Conservation (phyloP, 257 asterid genomes). For the Ilex aquifolium region DNA sequence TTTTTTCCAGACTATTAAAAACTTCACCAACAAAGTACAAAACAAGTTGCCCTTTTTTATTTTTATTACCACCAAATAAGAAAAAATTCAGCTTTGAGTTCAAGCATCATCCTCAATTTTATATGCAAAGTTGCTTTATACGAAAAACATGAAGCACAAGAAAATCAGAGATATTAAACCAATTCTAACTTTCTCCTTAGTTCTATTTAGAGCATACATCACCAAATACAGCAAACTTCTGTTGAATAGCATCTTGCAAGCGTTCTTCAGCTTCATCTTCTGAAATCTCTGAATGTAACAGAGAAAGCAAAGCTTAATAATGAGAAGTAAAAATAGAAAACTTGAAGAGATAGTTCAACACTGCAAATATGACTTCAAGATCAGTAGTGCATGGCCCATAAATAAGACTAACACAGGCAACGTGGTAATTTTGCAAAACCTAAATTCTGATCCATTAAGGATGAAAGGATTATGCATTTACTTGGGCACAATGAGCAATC, state of each 20-base stretch:
- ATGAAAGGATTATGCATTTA: too few relatives aligned
- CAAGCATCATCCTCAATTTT: neutral
- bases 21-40: too few relatives aligned
- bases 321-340: too few relatives aligned
- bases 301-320: conserved; percentile 2
- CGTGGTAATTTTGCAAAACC: too few relatives aligned
- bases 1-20: too few relatives aligned
- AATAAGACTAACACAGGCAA: too few relatives aligned
- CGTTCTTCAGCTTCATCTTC: conserved; percentile 98
- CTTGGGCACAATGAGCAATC: too few relatives aligned
- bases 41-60: too few relatives aligned
- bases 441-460: too few relatives aligned
- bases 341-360: neutral
- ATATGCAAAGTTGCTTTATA: too few relatives aligned
- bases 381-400: too few relatives aligned
- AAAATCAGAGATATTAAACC: neutral
- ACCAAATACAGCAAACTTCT: conserved; percentile 92
- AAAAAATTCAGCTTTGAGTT: neutral
- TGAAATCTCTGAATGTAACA: conserved; percentile 63
- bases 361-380: too few relatives aligned
- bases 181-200: neutral
- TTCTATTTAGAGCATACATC: conserved; percentile 43
- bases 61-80: neutral
- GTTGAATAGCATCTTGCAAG: conserved; percentile 94
- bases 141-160: neutral